Evolutionary conservation across 2,329 filamentous ascomycete species (phyloP), one percentile per base, ranked within the genome.

Genomic region (Colletotrichum melonis): DNA sequence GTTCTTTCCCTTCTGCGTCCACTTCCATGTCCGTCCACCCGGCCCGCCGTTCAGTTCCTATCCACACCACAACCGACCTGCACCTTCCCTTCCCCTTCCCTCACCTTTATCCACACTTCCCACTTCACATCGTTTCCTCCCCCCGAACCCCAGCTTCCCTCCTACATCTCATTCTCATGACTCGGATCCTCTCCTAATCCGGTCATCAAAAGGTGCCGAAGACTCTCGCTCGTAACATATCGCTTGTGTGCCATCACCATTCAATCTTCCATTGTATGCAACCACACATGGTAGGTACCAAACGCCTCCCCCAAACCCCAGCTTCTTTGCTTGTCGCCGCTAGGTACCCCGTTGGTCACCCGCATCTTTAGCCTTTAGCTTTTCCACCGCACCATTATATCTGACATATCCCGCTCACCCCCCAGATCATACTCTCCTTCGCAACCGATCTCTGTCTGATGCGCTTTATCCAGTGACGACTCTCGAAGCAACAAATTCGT

Each of bases 31-130:
- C 28, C 49, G 54, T 52, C 66, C 64, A 62, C 56, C 35, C 49
- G 22, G 56, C 57, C 57, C 52, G 63, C 22, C 58, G 14, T 26
- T 22, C 60, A 69, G 38, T 42, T 42, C 38, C 38, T 42, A 19
- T 26, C 60, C 63, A 65, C 30, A 64, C 42, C 19, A 49, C 42
- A n/a, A 19, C 42, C 42, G 19, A 49, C 49, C 26, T 68, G 57
- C 57, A 54, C 59, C 52, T 64, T 24, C 55, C 60, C 68, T 57
- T 68, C 59, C 55, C 46, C 35, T 30, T 63, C 46, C 63, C 56
- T 38, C 24, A 42, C 30, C 52, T 55, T 59, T 55, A 74, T 69
- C 64, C 64, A 71, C 72, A 74, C 28, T 65, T 69, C 72, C 70
- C 63, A 74, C 71, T 63, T 73, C 59, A 52, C 65, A 52, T 63